Evolutionary conservation across 2,329 filamentous ascomycete species (phyloP).

Genomic region (Nigrograna mackinnonii): DNA sequence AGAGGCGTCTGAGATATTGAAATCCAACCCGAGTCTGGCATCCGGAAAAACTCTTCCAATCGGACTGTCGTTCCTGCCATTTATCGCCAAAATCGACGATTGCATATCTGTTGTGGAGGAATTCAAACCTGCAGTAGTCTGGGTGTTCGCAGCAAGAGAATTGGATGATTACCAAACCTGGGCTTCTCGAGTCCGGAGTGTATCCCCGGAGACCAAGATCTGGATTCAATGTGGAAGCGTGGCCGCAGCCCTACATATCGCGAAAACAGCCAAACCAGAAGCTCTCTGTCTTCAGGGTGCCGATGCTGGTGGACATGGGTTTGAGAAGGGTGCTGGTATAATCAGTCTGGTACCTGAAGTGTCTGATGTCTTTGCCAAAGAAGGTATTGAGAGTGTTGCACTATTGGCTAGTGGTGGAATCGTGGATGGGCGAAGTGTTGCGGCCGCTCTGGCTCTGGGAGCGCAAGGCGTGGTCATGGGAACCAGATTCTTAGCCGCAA

Average conservation of each 20-base stretch:
- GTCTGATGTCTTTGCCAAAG: slow-evolving; percentile 48
- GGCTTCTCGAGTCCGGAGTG: slow-evolving; percentile 34
- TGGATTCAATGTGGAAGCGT: slow-evolving; percentile 68
- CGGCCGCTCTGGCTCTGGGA: slow-evolving; percentile 60
- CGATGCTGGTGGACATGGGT: slow-evolving; percentile 69
- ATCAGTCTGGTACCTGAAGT: slow-evolving; percentile 64
- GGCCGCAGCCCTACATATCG: slow-evolving; percentile 56
- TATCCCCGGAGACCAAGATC: slow-evolving; percentile 47
- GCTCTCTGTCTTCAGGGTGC: slow-evolving; percentile 66
- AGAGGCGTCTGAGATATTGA: slow-evolving; percentile 19
- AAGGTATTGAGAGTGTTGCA: slow-evolving; percentile 19
- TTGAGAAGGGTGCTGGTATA: slow-evolving; percentile 58
- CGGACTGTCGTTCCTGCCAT: slow-evolving; percentile 66
- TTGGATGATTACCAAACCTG: slow-evolving; percentile 41
- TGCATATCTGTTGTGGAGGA: slow-evolving; percentile 56
- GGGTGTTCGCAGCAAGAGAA: slow-evolving; percentile 66
- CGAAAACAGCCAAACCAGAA: slow-evolving; percentile 54
- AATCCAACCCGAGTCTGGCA: not conserved
- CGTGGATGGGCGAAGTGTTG: slow-evolving; percentile 61
- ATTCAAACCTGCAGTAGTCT: slow-evolving; percentile 63
- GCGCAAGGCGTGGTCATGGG: slow-evolving; percentile 62
- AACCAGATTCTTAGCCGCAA: slow-evolving; percentile 63
- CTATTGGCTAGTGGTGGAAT: slow-evolving; percentile 65
- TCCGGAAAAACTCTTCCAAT: slow-evolving; percentile 52
- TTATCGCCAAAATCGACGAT: slow-evolving; percentile 46